Percentiles rank a stretch among this genome's conserved stretches.
Evolutionary conservation across 2,329 filamentous ascomycete genomes (phyloP).

Genomic region (Penicillium glabrum): DNA sequence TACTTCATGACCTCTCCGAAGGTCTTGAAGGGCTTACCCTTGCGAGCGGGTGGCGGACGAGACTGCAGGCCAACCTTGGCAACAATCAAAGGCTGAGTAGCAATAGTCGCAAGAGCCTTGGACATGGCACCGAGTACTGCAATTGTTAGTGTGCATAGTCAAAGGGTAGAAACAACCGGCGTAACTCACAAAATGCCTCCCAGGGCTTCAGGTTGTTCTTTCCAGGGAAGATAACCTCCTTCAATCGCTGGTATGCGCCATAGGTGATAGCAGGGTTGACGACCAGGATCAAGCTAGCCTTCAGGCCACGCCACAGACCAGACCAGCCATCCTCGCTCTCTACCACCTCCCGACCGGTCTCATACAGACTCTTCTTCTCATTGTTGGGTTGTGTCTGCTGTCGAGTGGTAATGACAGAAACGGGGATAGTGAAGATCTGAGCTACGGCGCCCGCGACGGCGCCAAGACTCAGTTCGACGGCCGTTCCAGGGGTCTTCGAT

Average conservation of each 20-base stretch:
- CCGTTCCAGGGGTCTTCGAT: slow-evolving; percentile 69
- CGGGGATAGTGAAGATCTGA: slow-evolving; percentile 93
- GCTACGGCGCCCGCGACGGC: slow-evolving; percentile 86
- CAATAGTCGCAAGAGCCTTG: slow-evolving; percentile 86
- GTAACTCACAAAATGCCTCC: slow-evolving; percentile 83
- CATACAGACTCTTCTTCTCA: slow-evolving; percentile 82
- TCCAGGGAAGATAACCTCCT: slow-evolving; percentile 73
- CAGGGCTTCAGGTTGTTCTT: slow-evolving; percentile 73
- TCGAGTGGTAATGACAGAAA: slow-evolving; percentile 90
- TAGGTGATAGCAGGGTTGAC: slow-evolving; percentile 98
- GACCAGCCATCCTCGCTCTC: slow-evolving; percentile 84
- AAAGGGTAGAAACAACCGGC: not conserved
- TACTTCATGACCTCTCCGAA: slow-evolving; percentile 95
- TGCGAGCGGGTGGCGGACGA: slow-evolving; percentile 76
- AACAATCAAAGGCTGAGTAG: slow-evolving; percentile 92
- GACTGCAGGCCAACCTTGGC: slow-evolving; percentile 97
- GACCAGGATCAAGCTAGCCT: slow-evolving; percentile 92
- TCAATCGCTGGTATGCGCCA: slow-evolving; percentile 88
- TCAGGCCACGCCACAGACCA: slow-evolving; percentile 91
- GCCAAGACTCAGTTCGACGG: slow-evolving; percentile 78
- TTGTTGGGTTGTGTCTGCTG: slow-evolving; percentile 88
- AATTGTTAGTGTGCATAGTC: slow-evolving; percentile 12
- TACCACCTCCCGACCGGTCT: slow-evolving; percentile 85
- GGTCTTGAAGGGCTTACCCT: slow-evolving; percentile 88
- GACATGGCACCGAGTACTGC: slow-evolving; percentile 87